These are phyloP conservation scores for Blastocystis sp. DNA, from an alignment of 352 stramenopile genomes.

Conservation along the genomic window DNA sequence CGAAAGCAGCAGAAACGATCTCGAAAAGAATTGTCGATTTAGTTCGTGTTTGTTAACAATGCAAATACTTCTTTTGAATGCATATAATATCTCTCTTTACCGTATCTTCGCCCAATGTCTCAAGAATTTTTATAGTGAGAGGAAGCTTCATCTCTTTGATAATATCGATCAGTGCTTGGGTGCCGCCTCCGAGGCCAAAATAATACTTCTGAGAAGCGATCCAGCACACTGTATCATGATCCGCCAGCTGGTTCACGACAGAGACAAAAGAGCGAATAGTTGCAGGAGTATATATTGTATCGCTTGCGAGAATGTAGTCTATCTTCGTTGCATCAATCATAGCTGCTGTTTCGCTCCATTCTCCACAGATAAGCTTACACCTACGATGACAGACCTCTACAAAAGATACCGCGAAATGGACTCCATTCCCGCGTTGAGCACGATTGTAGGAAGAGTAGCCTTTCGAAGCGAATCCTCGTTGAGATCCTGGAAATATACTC, in stretches of 20 bases:
- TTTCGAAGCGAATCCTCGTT: constrained; percentile 19
- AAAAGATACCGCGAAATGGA: not conserved
- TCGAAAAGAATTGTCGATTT: not conserved
- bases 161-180: not conserved
- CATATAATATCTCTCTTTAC: constrained; percentile 37
- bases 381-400: not conserved
- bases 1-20: constrained; percentile 69
- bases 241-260: not conserved
- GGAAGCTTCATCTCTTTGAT: constrained; percentile 19
- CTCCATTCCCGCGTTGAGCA: constrained; percentile 3
- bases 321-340: not conserved
- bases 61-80: not conserved
- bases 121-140: not conserved
- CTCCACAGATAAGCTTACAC: constrained; percentile 6
- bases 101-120: constrained; percentile 16
- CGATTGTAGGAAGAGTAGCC: constrained; percentile 30
- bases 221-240: not conserved
- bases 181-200: constrained; percentile 41
- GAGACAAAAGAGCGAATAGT: constrained; percentile 37
- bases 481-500: constrained; percentile 49
- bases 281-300: constrained; percentile 47
- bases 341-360: not conserved
- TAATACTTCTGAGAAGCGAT: constrained; percentile 53
- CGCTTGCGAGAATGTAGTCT: constrained; percentile 30
- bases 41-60: not conserved